phyloP scores from a whole-genome alignment of 305 asterid genomes.

The Salvia sclarea region DNA sequence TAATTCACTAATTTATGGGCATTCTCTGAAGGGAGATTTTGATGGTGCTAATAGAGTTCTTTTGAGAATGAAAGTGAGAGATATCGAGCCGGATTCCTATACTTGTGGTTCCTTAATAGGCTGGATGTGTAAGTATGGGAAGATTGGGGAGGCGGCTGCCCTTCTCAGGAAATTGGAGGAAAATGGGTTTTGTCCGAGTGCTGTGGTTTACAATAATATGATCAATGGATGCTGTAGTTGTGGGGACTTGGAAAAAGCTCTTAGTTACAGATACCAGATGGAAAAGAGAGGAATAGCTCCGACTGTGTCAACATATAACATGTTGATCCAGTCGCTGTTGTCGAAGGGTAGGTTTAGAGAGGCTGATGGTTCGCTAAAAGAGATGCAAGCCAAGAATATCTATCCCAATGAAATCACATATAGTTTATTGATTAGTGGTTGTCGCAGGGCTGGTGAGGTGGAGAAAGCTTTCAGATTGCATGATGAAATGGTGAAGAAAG shows the following conservation, averaged over 20 bases:
- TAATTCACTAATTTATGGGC: constrained; percentile 49
- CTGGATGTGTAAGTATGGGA: constrained; percentile 43
- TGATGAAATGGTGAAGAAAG: constrained; percentile 53
- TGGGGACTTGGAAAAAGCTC: constrained; percentile 51
- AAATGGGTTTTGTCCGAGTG: constrained; percentile 46
- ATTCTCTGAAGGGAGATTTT: constrained; percentile 42
- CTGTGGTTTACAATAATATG: constrained; percentile 50
- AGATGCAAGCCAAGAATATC: constrained; percentile 46
- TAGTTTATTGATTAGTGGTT: constrained; percentile 49
- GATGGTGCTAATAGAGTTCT: constrained; percentile 43
- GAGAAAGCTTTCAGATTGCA: constrained; percentile 47
- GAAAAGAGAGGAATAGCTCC: constrained; percentile 46
- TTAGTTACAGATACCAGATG: constrained; percentile 52
- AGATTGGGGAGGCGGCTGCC: constrained; percentile 43
- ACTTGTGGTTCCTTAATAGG: constrained; percentile 48
- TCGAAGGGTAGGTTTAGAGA: constrained; percentile 41
- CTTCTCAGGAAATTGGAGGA: constrained; percentile 50
- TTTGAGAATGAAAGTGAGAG: constrained; percentile 42
- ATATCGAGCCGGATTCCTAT: constrained; percentile 45
- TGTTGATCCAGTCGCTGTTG: constrained; percentile 46
- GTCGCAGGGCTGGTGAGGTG: constrained; percentile 44
- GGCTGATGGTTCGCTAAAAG: constrained; percentile 44
- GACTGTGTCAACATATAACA: constrained; percentile 53
- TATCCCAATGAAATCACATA: constrained; percentile 50
- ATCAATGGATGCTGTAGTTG: constrained; percentile 51